These are phyloP conservation scores for Bipolaris gigantea DNA, from an alignment of 2,329 filamentous ascomycete genomes.

Conservation along the genomic window DNA sequence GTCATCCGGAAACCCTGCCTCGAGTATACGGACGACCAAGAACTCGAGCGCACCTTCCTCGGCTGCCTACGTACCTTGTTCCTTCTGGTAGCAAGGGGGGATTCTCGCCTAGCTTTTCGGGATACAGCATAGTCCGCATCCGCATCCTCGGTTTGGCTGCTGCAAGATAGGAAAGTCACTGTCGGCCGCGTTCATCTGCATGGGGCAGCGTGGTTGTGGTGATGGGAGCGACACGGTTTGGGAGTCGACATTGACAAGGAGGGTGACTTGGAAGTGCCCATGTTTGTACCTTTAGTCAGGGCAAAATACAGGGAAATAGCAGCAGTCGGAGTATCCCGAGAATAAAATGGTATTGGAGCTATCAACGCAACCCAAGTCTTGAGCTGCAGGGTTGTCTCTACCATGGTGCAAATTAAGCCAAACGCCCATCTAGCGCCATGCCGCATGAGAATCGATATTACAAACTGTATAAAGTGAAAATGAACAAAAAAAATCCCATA, in stretches of 20 bases:
- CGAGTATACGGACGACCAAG: constrained; percentile 45
- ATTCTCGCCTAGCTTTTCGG: constrained; percentile 69
- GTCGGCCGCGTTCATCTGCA: constrained; percentile 51
- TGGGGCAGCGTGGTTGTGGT: constrained; percentile 55
- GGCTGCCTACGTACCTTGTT: constrained; percentile 72
- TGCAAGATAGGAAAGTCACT: constrained; percentile 64
- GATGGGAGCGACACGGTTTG: constrained; percentile 59
- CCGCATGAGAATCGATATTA: neutral
- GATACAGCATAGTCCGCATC: constrained; percentile 55
- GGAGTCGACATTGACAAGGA: constrained; percentile 24
- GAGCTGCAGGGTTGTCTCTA: neutral
- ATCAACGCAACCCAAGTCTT: neutral
- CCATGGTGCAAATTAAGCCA: neutral
- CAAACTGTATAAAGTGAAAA: neutral
- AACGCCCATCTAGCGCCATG: constrained; percentile 3
- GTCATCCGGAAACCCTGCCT: neutral
- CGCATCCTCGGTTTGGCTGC: constrained; percentile 58
- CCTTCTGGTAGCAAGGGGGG: constrained; percentile 68
- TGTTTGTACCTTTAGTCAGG: no score
- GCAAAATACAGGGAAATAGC: no score
- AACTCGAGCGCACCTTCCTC: constrained; percentile 74
- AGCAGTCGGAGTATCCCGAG: no score
- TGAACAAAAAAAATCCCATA: no score
- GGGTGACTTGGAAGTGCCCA: neutral
- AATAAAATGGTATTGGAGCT: neutral